Percentiles rank a stretch among this genome's conserved stretches.
Evolutionary conservation across 169 alveolate species (phyloP).

Genomic region (Babesia bigemina): DNA sequence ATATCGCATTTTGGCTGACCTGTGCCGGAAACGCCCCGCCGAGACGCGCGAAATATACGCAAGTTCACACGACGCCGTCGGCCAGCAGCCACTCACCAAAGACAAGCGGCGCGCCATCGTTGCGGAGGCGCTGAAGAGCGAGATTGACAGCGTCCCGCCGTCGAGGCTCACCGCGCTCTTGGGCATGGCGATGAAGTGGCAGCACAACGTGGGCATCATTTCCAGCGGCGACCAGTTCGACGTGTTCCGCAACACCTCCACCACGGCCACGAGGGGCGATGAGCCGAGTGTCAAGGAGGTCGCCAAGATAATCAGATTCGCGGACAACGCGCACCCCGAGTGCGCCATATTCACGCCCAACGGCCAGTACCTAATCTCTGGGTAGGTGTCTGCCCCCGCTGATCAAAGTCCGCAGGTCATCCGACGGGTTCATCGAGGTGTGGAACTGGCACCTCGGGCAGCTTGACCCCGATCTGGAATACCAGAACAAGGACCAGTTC

Average conservation of each 20-base stretch:
- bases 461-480: constrained; percentile 77
- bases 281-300: constrained; percentile 70
- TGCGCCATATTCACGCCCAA: constrained; percentile 83
- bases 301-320: constrained; percentile 74
- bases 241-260: constrained; percentile 74
- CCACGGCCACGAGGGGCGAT: constrained; percentile 48
- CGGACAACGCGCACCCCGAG: constrained; percentile 83
- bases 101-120: constrained; percentile 62
- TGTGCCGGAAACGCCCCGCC: constrained; percentile 54
- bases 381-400: constrained; percentile 36
- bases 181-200: constrained; percentile 85
- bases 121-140: constrained; percentile 64
- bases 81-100: constrained; percentile 58
- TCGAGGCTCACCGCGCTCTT: constrained; percentile 72
- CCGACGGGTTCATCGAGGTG: constrained; percentile 87
- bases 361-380: constrained; percentile 82
- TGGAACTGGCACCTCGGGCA: constrained; percentile 83
- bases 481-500: constrained; percentile 79
- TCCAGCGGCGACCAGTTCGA: constrained; percentile 70
- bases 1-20: constrained; percentile 45
- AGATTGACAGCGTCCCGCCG: constrained; percentile 76
- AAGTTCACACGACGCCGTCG: constrained; percentile 5
- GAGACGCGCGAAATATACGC: constrained; percentile 67
- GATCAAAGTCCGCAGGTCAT: constrained; percentile 45
- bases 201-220: constrained; percentile 72